phyloP scores from a whole-genome alignment of 345 rosid genomes.

The Camelina sativa region DNA sequence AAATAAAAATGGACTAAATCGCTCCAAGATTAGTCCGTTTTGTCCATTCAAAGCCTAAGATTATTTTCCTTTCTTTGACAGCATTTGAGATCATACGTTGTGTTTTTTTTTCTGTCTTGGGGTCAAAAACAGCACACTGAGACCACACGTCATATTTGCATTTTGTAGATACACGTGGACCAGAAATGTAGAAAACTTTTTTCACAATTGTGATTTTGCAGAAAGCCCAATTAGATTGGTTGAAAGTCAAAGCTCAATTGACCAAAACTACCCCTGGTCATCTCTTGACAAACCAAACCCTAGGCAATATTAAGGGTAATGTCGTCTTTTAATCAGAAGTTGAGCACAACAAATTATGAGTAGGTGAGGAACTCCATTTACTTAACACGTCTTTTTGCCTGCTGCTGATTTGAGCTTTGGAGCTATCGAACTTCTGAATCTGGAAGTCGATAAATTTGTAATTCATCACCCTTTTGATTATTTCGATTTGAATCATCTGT shows the following conservation, averaged over 20 bases:
- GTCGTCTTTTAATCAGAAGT: not conserved
- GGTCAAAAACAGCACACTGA: conserved; percentile 16
- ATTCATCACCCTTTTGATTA: not conserved
- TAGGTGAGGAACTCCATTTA: conserved; percentile 22
- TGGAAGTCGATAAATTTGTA: conserved; percentile 11
- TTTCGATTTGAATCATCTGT: conserved; percentile 28
- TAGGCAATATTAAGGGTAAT: not conserved
- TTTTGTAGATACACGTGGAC: conserved; percentile 17
- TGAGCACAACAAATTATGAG: conserved; percentile 12
- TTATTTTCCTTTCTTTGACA: not conserved
- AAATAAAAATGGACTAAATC: too few relatives aligned
- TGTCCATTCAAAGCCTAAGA: too few relatives aligned
- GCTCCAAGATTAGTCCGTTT: too few relatives aligned
- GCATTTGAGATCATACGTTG: not conserved
- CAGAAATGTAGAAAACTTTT: conserved; percentile 3
- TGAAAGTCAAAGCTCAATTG: conserved; percentile 27
- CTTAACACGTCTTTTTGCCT: conserved; percentile 7
- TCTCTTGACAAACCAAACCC: not conserved
- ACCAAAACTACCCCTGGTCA: conserved; percentile 37
- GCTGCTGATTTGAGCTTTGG: conserved; percentile 26
- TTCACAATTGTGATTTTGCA: not conserved
- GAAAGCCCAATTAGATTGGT: not conserved
- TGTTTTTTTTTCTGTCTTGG: not conserved
- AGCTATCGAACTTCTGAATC: conserved; percentile 36
- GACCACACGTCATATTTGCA: conserved; percentile 25